A percentile compares a stretch with the other conserved stretches of the same genome.
These are phyloP conservation scores for Medicago lupulina DNA, from an alignment of 306 rosid species.

Conservation along the genomic window DNA sequence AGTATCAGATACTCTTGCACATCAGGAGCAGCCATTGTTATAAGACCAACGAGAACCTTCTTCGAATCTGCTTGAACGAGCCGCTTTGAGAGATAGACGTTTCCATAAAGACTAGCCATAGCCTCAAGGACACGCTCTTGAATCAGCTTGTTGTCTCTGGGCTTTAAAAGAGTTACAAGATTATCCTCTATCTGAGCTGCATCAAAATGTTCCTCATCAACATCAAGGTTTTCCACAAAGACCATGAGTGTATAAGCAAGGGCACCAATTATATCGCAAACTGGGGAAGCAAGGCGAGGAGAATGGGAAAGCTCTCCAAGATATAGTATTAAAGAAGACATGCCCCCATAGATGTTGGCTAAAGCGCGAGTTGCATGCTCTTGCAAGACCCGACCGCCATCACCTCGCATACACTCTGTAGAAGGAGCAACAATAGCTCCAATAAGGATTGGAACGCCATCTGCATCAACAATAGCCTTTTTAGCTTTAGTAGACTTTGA, in stretches of 20 bases:
- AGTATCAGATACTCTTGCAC: conserved; percentile 78
- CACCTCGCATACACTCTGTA: conserved; percentile 89
- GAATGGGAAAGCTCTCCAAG: conserved; percentile 92
- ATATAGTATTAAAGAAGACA: conserved; percentile 80
- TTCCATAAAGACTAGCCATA: conserved; percentile 94
- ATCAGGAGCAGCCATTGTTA: conserved; percentile 85
- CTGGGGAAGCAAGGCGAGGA: conserved; percentile 74
- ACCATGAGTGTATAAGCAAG: conserved; percentile 92
- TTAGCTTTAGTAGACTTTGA: conserved; percentile 76
- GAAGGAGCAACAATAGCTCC: conserved; percentile 98
- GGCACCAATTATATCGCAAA: conserved; percentile 95
- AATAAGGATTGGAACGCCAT: conserved; percentile 83
- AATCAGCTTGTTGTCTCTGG: conserved; percentile 73
- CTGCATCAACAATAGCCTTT: conserved; percentile 74
- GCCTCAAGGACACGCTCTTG: conserved; percentile 98
- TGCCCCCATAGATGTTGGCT: conserved; percentile 93
- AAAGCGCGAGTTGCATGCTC: conserved; percentile 85
- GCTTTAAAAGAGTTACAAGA: conserved; percentile 80
- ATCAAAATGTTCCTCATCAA: conserved; percentile 62
- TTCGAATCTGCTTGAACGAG: conserved; percentile 80
- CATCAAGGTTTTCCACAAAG: conserved; percentile 65
- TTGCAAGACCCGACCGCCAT: conserved; percentile 76
- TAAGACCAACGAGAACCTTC: conserved; percentile 85
- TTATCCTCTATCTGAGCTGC: conserved; percentile 77
- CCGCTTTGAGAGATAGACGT: conserved; percentile 72